These are phyloP conservation scores for Dactylonectria estremocensis DNA, from an alignment of 2,329 filamentous ascomycete genomes.

Conservation along the genomic window DNA sequence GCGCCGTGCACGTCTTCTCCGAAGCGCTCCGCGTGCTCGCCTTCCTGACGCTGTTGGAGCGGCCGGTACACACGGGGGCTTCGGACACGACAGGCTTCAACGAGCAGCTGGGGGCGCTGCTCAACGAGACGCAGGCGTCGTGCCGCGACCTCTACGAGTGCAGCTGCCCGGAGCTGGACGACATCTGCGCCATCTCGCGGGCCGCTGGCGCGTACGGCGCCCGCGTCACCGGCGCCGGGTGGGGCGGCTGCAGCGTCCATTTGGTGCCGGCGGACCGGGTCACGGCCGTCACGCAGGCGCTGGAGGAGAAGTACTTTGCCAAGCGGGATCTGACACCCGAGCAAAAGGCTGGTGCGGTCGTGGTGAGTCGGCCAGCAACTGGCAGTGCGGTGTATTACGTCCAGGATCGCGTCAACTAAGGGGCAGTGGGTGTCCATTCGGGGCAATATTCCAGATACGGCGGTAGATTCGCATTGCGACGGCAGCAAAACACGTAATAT, in stretches of 20 bases:
- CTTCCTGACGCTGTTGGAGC: conserved; percentile 85
- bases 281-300: conserved; percentile 80
- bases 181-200: conserved; percentile 85
- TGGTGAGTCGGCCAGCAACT: conserved; percentile 89
- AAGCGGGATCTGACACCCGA: conserved; percentile 77
- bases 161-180: conserved; percentile 92
- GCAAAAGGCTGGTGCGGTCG: conserved; percentile 83
- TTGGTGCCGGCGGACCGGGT: conserved; percentile 89
- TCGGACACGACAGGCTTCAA: conserved; percentile 75
- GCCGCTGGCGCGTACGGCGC: conserved; percentile 87
- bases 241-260: conserved; percentile 97
- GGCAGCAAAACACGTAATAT: neutral
- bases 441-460: neutral
- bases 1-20: conserved; percentile 90
- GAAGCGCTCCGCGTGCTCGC: conserved; percentile 89
- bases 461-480: conserved; percentile 4
- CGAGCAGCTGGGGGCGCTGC: conserved; percentile 80
- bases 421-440: conserved; percentile 19
- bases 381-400: conserved; percentile 73
- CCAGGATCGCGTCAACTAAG: conserved; percentile 44
- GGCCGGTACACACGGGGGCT: conserved; percentile 55
- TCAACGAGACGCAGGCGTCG: conserved; percentile 92
- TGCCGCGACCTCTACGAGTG: conserved; percentile 93
- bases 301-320: conserved; percentile 87
- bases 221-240: conserved; percentile 91